Base-by-base conservation (phyloP, 805 yeast species). In the Candida lessepsii region DNA sequence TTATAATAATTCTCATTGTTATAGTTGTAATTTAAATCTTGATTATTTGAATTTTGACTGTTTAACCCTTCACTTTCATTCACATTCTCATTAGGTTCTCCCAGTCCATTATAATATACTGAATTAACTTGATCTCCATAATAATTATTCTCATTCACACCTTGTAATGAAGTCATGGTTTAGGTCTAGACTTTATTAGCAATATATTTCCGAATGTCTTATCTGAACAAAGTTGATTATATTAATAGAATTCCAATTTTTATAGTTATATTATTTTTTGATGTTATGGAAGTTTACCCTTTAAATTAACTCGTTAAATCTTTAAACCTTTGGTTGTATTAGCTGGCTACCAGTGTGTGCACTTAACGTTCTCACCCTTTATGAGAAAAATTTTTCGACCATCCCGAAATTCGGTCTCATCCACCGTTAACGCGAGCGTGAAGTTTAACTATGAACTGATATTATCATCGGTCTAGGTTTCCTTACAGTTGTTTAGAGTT, bases 161-260 rank as follows among this genome's bases (percentile, higher is more conserved):
- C 51, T 29, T 59, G 64, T 43, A 60, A 51, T n/a, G 65, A 58
- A 15, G 64, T 56, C 63, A 56, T 57, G 8, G 26, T 44, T 33
- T 8, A 23, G 11, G 11, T 9, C 11, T 11, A 11, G 9, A 9
- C 26, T 23, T 23, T 23, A 23, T n/a, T n/a, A n/a, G n/a, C n/a
- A n/a, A n/a, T n/a, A n/a, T n/a, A n/a, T n/a, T n/a, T n/a, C n/a
- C n/a, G n/a, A n/a, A n/a, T n/a, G n/a, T n/a, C n/a, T n/a, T n/a
- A n/a, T n/a, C n/a, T n/a, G n/a, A n/a, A n/a, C n/a, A n/a, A n/a
- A n/a, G n/a, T n/a, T n/a, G n/a, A n/a, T n/a, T n/a, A n/a, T n/a
- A n/a, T n/a, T n/a, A n/a, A n/a, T n/a, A n/a, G n/a, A n/a, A n/a
- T n/a, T n/a, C n/a, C n/a, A n/a, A n/a, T n/a, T n/a, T n/a, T n/a